Evolutionary conservation across 2,329 filamentous ascomycete species (phyloP), one percentile per base, ranked within the genome.

Genomic region (Phaeosphaeria sp.): DNA sequence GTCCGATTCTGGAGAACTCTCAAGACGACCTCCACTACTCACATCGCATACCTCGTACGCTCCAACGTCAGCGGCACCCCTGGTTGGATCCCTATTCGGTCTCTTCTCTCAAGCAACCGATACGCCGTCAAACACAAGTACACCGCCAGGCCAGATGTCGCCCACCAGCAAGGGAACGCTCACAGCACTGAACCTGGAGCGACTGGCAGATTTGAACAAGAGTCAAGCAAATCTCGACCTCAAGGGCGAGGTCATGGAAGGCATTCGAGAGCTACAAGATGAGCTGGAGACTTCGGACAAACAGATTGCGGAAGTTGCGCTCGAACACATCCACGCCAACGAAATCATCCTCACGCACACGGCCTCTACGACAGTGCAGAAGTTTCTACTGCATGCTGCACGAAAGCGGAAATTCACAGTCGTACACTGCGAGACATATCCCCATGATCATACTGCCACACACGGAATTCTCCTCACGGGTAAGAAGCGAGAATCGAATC

Each of bases 261-360:
- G 93, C 43, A 97, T 99, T 69, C 89, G 92, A 69, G 95, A 99
- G 76, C 93, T 99, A 59, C 91, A 96, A 77, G 95, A 99, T 72
- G 95, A 99, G 79, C 89, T 99, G 55, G 90, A 90, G 64, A 90
- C 94, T 73, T 93, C 93, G 7, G 95, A 97, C 73, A 92, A 96
- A 72, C 93, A 97, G 77, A 96, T 99, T 68, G 91, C 94, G 1
- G 87, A 88, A 21, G 90, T 93, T 64, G 91, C 93, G 2, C 90
- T 96, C 62, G 91, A 96, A 48, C 91, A 97, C 77, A 96, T 99
- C 63, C 92, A 96, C 74, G 91, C 92, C 1, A 93, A 94, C 72
- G 94, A 99, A 77, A 90, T 93, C 67, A 91, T 99, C 62, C 86
- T 99, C 60, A 93, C 93, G 9, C 90, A 97, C 75, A 91, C 91